Conservation (phyloP, 164 flowering plant genomes). For the Malania oleifera region DNA sequence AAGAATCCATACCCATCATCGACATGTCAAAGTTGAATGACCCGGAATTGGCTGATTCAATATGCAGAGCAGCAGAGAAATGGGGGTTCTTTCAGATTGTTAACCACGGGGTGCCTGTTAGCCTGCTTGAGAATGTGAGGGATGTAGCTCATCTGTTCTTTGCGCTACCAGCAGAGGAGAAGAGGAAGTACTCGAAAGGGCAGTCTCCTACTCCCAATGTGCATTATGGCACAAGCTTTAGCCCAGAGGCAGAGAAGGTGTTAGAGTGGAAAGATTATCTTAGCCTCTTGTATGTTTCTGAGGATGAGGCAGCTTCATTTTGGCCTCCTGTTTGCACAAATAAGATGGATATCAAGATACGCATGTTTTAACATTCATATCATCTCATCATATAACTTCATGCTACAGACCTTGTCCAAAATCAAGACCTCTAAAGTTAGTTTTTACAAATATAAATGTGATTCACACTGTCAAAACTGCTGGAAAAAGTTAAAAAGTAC, state of each 20-base stretch:
- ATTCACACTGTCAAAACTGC: no score
- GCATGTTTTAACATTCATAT: no score
- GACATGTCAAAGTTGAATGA: constrained; percentile 26
- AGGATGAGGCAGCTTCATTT: constrained; percentile 23
- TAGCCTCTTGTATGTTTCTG: constrained; percentile 29
- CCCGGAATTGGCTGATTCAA: constrained; percentile 13
- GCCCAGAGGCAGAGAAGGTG: constrained; percentile 25
- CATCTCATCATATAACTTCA: no score
- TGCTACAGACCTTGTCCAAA: no score
- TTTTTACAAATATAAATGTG: no score
- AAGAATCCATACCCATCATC: constrained; percentile 26
- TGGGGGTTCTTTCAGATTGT: constrained; percentile 34
- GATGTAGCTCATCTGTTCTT: constrained; percentile 24
- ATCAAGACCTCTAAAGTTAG: no score
- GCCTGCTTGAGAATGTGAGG: constrained; percentile 25
- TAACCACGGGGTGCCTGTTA: constrained; percentile 27
- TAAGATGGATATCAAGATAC: no score
- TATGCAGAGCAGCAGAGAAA: constrained; percentile 29
- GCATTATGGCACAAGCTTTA: constrained; percentile 29
- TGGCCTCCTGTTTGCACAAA: constrained; percentile 51
- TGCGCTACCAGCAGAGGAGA: constrained; percentile 26
- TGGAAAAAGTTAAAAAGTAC: no score
- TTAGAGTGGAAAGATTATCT: constrained; percentile 43
- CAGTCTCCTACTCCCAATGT: constrained; percentile 20
- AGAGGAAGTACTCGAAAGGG: constrained; percentile 25